phyloP scores from a whole-genome alignment of 306 rosid genomes.

The Vigna radiata region DNA sequence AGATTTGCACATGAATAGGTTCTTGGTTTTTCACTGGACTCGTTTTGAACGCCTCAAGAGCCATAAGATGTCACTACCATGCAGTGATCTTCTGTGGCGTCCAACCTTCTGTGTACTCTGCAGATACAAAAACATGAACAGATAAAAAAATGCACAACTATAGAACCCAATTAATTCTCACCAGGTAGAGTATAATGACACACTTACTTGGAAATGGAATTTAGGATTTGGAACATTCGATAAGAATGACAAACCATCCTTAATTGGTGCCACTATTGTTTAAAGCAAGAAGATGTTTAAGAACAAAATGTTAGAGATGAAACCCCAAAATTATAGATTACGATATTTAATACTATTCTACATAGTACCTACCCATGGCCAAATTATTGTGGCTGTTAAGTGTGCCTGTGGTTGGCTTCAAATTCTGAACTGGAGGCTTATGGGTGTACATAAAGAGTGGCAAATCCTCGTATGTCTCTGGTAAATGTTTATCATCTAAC shows the following conservation, averaged over 20 bases:
- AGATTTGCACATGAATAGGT: constrained; percentile 12
- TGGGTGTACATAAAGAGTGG: constrained; percentile 62
- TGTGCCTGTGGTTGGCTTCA: constrained; percentile 33
- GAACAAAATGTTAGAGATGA: constrained; percentile 17
- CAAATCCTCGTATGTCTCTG: constrained; percentile 50
- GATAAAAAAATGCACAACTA: not conserved
- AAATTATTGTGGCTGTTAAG: constrained; percentile 40
- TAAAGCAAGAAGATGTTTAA: not conserved
- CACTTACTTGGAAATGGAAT: constrained; percentile 75
- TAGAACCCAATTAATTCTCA: not conserved
- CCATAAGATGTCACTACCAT: constrained; percentile 62
- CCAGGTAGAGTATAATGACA: not conserved
- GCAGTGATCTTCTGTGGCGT: constrained; percentile 60
- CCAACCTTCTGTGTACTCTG: constrained; percentile 58
- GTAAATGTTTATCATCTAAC: constrained; percentile 38
- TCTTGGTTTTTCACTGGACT: constrained; percentile 44
- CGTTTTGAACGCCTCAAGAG: constrained; percentile 59
- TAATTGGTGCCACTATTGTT: constrained; percentile 53
- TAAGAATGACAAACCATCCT: constrained; percentile 50
- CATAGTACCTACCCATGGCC: constrained; percentile 65
- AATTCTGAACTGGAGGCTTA: constrained; percentile 40
- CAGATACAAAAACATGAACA: constrained; percentile 32
- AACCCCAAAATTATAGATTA: not conserved
- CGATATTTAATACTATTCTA: constrained; percentile 13
- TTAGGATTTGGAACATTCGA: constrained; percentile 60